Base-by-base conservation (phyloP, 257 asterid species). In the Knoxia roxburghii region DNA sequence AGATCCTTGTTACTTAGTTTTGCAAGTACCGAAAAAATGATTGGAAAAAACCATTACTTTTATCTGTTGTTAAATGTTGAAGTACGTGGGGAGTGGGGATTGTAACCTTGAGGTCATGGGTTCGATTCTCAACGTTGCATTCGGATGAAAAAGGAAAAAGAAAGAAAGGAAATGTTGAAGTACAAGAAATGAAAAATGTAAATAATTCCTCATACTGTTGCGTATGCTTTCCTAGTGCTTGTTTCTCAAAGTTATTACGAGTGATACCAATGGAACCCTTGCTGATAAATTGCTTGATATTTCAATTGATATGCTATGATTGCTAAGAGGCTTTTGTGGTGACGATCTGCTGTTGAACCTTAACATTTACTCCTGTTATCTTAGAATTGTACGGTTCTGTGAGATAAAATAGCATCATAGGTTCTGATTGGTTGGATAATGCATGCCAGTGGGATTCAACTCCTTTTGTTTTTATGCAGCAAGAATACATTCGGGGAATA, bases 401-500 rank as follows among this genome's bases (percentile, higher is more conserved):
- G 26, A 9, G 24, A 43, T 43, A 3, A 39, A 20, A 24, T 41
- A 30, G 24, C 45, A 17, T 8, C 15, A 29, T 15, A 7, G 33
- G 17, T 20, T 48, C 33, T 65, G 69, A 32, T 20, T 49, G 57
- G 9, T 13, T 15, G 6, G 39, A 53, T 18, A n/a, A 10, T 29
- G 13, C 57, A 54, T 12, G 53, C 53, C 23, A 15, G 1, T 20
- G 11, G 23, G 6, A 33, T 23, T 48, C 58, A 58, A 62, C 9
- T 12, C 24, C 58, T 61, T 37, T 53, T 33, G 37, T 72, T 54
- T 46, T 67, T 74, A 72, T 77, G 85, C 95, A 91, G 98, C 90
- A 89, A 89, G 98, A 91, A 81, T 91, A 91, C 72, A 91, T 91
- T 62, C 87, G 98, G 75, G 98, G 98, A 68, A 85, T 91, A 78